Base-by-base conservation (phyloP, 2,329 filamentous ascomycete species). In the Tolypocladium inflatum region DNA sequence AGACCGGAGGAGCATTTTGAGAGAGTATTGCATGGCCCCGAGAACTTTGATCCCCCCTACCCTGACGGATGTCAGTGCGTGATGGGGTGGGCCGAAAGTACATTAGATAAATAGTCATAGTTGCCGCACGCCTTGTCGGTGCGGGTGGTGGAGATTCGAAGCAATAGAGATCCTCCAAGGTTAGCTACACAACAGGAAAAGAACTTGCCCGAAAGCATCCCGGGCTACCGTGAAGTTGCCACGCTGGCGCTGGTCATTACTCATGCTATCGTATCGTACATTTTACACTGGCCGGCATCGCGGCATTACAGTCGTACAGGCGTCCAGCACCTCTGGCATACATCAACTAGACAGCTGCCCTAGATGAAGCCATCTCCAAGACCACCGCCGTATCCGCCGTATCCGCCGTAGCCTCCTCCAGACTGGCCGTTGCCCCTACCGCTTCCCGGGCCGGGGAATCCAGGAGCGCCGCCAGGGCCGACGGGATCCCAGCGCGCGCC, bases 401-500 rank as follows among this genome's bases (percentile, higher is more conserved):
- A 71, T 23, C 72, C 71, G 53, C 54, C 56, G 21, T 19, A 19
- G 38, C 57, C 53, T 3, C 57, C 53, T 7, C 57, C 76, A 62
- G 74, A 76, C 6, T 74, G 68, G 50, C 73, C 64, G 55, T 69
- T 68, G 30, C 75, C 68, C 42, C 72, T 64, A 7, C 74, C 68
- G 9, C 71, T 71, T 8, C 77, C 74, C 2, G 72, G 73, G 2
- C 79, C 78, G 7, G 76, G 76, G 55, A 79, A 75, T 52, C 78
- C 68, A 4, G 79, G 79, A 2, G 71, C 65, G 1, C 75, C 77
- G 0, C 88, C 87, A 0, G 90, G 91, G 0, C 89, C 89, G 26
- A 92, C 74, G 2, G 93, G 93, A 76, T 97, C 94, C 76, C 91
- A 97, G 63, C 94, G 80, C n/a, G 91, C 88, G 1, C 94, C 94